Percentiles rank a stretch among this genome's conserved stretches.
Conservation (phyloP, 1,139 yeast species). For the Arxiozyma slooffiae region DNA sequence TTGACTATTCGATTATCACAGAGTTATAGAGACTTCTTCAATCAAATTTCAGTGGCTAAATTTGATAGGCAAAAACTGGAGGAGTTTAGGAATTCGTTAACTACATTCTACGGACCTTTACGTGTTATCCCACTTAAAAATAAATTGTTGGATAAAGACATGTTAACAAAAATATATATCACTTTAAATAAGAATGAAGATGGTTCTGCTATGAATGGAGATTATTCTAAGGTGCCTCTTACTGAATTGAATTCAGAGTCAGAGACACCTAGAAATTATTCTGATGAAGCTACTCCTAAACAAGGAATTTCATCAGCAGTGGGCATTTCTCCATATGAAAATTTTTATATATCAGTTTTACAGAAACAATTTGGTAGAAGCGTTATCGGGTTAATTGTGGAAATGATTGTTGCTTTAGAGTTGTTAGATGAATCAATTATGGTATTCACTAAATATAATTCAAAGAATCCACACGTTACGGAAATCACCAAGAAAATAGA, state of each 20-base stretch:
- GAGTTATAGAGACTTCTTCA: constrained; percentile 37
- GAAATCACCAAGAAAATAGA: constrained; percentile 10
- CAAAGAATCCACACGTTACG: constrained; percentile 5
- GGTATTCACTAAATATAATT: constrained; percentile 5
- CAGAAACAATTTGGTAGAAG: constrained; percentile 30
- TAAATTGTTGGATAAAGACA: constrained; percentile 16
- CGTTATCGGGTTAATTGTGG: constrained; percentile 23
- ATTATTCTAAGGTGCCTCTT: neutral
- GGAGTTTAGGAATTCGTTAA: constrained; percentile 35
- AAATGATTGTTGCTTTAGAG: constrained; percentile 28
- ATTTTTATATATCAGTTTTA: constrained; percentile 24
- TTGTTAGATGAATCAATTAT: constrained; percentile 19
- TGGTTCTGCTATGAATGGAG: constrained; percentile 1
- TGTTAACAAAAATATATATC: constrained; percentile 16
- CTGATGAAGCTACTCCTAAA: neutral
- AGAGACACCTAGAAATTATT: neutral
- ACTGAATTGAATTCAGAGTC: constrained; percentile 1
- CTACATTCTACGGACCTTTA: constrained; percentile 34
- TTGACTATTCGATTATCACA: constrained; percentile 33
- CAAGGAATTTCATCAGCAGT: neutral
- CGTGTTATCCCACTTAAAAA: constrained; percentile 33
- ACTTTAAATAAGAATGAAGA: constrained; percentile 4
- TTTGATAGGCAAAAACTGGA: constrained; percentile 31
- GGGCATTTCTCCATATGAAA: constrained; percentile 5
- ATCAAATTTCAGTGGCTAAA: constrained; percentile 34